Conservation (phyloP, 768 basidiomycete species). For the Pisolithus orientalis region DNA sequence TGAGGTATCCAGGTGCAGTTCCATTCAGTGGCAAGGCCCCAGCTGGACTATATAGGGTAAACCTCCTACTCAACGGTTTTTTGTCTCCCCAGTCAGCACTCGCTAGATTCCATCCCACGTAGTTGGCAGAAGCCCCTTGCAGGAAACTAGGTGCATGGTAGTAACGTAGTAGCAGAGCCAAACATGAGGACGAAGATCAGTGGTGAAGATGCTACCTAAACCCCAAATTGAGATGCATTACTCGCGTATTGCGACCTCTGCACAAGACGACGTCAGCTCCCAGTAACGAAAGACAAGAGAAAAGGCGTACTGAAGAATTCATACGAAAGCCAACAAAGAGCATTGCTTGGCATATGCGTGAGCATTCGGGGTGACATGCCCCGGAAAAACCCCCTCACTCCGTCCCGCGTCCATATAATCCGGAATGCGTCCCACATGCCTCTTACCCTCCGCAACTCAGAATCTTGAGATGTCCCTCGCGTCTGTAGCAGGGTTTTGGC, state of each 20-base stretch:
- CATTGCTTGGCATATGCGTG: constrained; percentile 95
- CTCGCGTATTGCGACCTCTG: constrained; percentile 62
- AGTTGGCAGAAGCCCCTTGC: background rate
- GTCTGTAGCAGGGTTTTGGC: constrained; percentile 97
- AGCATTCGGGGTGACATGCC: constrained; percentile 88
- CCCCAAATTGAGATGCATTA: constrained; percentile 10
- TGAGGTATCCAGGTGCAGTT: too few relatives aligned
- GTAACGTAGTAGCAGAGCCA: constrained; percentile 10
- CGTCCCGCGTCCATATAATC: constrained; percentile 85
- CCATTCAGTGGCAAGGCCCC: too few relatives aligned
- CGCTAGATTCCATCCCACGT: background rate
- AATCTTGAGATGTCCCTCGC: constrained; percentile 80
- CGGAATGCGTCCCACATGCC: constrained; percentile 86
- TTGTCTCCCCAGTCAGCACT: too few relatives aligned
- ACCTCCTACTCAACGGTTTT: too few relatives aligned
- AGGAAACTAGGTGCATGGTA: constrained; percentile 3
- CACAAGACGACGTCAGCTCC: constrained; percentile 9
- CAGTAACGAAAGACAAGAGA: background rate
- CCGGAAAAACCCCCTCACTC: constrained; percentile 76
- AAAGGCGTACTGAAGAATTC: constrained; percentile 91
- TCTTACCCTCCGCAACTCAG: constrained; percentile 73
- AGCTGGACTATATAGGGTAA: too few relatives aligned
- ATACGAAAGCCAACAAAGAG: constrained; percentile 95
- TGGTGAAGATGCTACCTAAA: background rate
- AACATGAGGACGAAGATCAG: background rate